A percentile compares a stretch with the other conserved stretches of the same genome.
Conservation (phyloP, 352 stramenopile species). For the Phytophthora tentaculata region DNA sequence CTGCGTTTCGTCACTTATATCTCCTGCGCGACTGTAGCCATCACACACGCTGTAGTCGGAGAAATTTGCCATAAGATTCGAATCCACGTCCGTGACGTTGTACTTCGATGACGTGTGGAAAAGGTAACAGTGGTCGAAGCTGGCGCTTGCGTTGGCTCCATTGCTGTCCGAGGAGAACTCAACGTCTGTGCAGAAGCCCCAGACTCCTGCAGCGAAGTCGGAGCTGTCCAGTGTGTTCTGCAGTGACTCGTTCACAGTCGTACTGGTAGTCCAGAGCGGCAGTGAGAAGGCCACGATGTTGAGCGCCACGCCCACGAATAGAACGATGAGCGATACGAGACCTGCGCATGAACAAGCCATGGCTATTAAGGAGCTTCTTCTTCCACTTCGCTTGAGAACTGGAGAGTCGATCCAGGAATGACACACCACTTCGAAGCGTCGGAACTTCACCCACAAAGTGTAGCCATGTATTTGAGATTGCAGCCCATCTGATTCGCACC, state of each 20-base stretch:
- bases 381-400: neutral
- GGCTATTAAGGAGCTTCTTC: constrained; percentile 12
- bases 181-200: constrained; percentile 73
- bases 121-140: constrained; percentile 76
- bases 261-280: constrained; percentile 71
- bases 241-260: constrained; percentile 48
- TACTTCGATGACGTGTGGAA: constrained; percentile 72
- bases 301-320: constrained; percentile 61
- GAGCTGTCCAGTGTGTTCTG: constrained; percentile 39
- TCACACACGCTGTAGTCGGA: constrained; percentile 65
- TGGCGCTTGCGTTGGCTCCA: constrained; percentile 35
- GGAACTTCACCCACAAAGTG: too few species aligned
- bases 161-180: constrained; percentile 39
- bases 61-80: constrained; percentile 52
- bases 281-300: constrained; percentile 70
- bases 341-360: constrained; percentile 68
- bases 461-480: neutral
- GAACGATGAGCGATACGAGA: constrained; percentile 61
- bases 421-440: constrained; percentile 10
- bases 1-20: constrained; percentile 33
- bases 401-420: constrained; percentile 16
- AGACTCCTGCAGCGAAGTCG: constrained; percentile 65
- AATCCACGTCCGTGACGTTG: constrained; percentile 45
- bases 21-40: constrained; percentile 46
- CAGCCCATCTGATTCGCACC: constrained; percentile 20